Base-by-base conservation (phyloP, 2,329 filamentous ascomycete genomes). In the Trichoderma endophyticum region DNA sequence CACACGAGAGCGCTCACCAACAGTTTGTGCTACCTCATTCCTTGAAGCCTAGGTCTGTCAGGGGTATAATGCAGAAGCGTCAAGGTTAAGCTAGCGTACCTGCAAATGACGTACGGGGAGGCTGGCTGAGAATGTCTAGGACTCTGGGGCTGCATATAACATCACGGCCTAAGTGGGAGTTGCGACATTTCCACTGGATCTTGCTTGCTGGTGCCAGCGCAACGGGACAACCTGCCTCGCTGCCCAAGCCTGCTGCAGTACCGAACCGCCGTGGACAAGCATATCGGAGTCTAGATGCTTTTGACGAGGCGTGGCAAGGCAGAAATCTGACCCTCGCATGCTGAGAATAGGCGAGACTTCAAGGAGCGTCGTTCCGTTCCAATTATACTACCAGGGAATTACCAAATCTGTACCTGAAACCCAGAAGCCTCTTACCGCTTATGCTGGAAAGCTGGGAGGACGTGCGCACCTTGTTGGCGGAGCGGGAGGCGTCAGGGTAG, bases 1-100 rank as follows among this genome's bases (percentile, higher is more conserved):
- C 43, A 63, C 57, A 60, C 65, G 65, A 59, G 66, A 34, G 60
- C 60, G 60, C 63, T 56, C 56, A 28, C 39, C 56, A 65, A 32
- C 62, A 70, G 69, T 70, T 66, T 73, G 75, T 77, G 72, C 70
- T 72, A 75, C 73, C 71, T 75, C 73, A 75, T 73, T 59, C 56
- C 66, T 67, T 56, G 72, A 74, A 4, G 74, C 73, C 77, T 71
- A 74, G 72, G 69, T 74, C 63, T 57, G 32, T 67, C 72, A 77
- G 71, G 73, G 74, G 73, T 76, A 71, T 70, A 65, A 66, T 65
- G 73, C 71, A 74, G 71, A 71, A 62, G 30, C 32, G 59, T 56
- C 66, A 61, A 64, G 66, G 66, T 64, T 60, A n/a, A 64, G 71
- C 60, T 75, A 72, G 73, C 73, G 51, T 66, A 48, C 36, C 56